Evolutionary conservation across 2,329 filamentous ascomycete species (phyloP).

Genomic region (Colletotrichum horii): DNA sequence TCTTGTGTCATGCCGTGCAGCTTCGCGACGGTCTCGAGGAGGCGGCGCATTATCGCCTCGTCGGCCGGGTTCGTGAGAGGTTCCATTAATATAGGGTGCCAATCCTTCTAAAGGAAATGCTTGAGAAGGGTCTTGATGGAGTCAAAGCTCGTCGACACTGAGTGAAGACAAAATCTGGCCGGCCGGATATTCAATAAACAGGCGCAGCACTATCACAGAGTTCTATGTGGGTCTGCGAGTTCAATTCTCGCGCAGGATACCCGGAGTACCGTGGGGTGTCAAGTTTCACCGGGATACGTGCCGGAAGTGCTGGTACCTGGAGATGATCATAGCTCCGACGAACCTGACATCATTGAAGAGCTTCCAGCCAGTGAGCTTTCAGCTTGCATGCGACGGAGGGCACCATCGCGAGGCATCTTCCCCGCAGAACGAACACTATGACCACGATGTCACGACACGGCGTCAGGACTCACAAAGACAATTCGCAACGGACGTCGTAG

Average conservation of each 20-base stretch:
- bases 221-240: not conserved
- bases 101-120: not conserved
- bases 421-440: not conserved
- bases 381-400: rapidly evolving
- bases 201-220: not conserved
- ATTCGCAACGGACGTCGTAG: rapidly evolving
- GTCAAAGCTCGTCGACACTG: not conserved
- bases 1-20: not conserved
- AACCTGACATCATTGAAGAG: not conserved
- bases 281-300: not conserved
- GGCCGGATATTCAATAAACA: not conserved
- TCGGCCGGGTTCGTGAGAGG: not conserved
- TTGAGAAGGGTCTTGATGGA: not conserved
- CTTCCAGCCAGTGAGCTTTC: not conserved
- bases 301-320: not conserved
- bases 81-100: not conserved
- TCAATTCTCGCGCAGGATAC: not conserved
- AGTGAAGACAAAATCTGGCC: rapidly evolving
- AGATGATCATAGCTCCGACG: not conserved
- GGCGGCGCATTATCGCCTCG: not conserved
- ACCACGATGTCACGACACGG: not conserved
- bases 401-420: not conserved
- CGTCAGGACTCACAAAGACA: not conserved
- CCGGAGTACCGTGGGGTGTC: not conserved
- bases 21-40: not conserved